These are phyloP conservation scores for Apiospora arundinis DNA, from an alignment of 2,329 filamentous ascomycete species.

Conservation along the genomic window DNA sequence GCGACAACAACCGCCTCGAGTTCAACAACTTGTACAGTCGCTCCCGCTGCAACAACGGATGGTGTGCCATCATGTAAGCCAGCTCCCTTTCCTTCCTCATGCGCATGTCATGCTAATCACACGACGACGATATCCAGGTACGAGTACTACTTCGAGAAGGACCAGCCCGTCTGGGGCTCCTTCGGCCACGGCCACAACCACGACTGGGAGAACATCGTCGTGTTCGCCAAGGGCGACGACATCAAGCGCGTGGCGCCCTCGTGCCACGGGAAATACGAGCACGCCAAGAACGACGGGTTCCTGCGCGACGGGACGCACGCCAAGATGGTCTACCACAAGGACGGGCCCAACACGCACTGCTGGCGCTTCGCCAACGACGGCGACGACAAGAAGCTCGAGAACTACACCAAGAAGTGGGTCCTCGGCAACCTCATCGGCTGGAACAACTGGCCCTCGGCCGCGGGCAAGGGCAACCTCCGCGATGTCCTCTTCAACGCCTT, in stretches of 20 bases:
- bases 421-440: constrained; percentile 24
- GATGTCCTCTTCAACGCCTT: not conserved
- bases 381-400: constrained; percentile 26
- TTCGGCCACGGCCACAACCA: constrained; percentile 31
- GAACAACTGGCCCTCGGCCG: constrained; percentile 11
- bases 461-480: not conserved
- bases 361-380: constrained; percentile 23
- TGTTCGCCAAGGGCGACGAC: constrained; percentile 23
- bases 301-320: constrained; percentile 19
- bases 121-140: not conserved
- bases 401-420: constrained; percentile 23
- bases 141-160: constrained; percentile 36
- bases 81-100: not conserved
- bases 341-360: constrained; percentile 21
- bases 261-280: constrained; percentile 21
- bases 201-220: constrained; percentile 36
- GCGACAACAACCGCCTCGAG: constrained; percentile 38
- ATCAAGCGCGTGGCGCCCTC: constrained; percentile 23
- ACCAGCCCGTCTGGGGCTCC: constrained; percentile 24
- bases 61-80: constrained; percentile 43
- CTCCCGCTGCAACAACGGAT: constrained; percentile 42
- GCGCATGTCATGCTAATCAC: not conserved
- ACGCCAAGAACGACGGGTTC: constrained; percentile 18
- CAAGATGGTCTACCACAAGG: constrained; percentile 27
- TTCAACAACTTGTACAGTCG: constrained; percentile 42